A percentile compares a stretch with the other conserved stretches of the same genome.
phyloP scores from a whole-genome alignment of 495 filamentous ascomycete genomes.

The Aspergillus haitiensis region DNA sequence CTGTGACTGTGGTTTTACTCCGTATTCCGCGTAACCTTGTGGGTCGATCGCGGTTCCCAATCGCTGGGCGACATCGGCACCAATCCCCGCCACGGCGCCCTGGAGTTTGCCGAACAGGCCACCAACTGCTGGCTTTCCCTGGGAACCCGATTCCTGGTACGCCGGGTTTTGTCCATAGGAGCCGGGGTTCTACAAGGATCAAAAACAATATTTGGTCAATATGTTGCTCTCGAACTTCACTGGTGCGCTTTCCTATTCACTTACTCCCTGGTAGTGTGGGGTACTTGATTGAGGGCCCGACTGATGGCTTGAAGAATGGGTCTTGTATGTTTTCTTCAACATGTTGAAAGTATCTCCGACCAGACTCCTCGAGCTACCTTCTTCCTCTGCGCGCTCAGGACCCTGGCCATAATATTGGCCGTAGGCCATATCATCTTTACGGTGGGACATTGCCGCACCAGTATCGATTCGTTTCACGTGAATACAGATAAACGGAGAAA shows the following conservation, averaged over 20 bases:
- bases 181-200: neutral
- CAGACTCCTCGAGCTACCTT: conserved; percentile 50
- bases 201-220: neutral
- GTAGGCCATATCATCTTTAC: conserved; percentile 56
- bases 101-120: conserved; percentile 60
- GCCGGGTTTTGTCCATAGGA: conserved; percentile 9
- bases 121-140: conserved; percentile 40
- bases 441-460: conserved; percentile 38
- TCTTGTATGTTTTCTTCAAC: conserved; percentile 47
- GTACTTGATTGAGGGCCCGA: conserved; percentile 17
- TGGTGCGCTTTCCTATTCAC: neutral
- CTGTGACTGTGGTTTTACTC: conserved; percentile 22
- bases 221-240: neutral
- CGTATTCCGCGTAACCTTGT: conserved; percentile 51
- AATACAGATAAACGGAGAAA: neutral
- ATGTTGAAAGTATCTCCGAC: conserved; percentile 56
- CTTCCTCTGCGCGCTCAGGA: conserved; percentile 30
- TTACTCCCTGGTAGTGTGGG: conserved; percentile 5
- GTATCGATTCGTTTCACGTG: neutral
- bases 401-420: conserved; percentile 50
- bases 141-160: conserved; percentile 25
- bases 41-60: conserved; percentile 52
- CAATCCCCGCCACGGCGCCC: conserved; percentile 50
- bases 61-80: conserved; percentile 50
- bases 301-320: conserved; percentile 25